These are phyloP conservation scores for Yamadazyma sp. DNA, from an alignment of 1,139 yeast species.

Conservation along the genomic window DNA sequence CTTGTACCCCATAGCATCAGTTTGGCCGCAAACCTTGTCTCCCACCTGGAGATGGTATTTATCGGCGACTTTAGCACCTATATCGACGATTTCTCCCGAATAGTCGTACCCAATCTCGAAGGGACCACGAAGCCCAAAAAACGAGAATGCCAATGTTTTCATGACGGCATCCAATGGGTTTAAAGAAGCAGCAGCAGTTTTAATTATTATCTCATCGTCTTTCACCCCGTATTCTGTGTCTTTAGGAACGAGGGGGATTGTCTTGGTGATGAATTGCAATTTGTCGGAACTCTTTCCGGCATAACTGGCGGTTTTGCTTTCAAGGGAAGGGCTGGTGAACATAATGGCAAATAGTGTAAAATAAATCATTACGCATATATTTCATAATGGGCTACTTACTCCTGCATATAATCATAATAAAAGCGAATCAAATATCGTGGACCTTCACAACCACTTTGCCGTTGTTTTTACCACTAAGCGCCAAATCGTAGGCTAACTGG, in stretches of 20 bases:
- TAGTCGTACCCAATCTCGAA: constrained; percentile 79
- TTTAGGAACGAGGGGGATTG: constrained; percentile 2
- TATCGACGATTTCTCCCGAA: constrained; percentile 59
- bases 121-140: constrained; percentile 28
- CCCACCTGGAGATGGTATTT: constrained; percentile 47
- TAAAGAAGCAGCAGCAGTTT: constrained; percentile 57
- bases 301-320: constrained; percentile 3
- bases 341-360: too few species aligned
- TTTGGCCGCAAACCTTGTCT: constrained; percentile 64
- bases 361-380: too few species aligned
- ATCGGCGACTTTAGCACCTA: constrained; percentile 45
- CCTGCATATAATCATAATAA: too few species aligned
- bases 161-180: constrained; percentile 69
- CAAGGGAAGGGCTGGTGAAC: background rate
- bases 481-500: constrained; percentile 47
- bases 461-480: constrained; percentile 47
- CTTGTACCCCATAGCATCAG: constrained; percentile 46
- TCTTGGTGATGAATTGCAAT: constrained; percentile 1
- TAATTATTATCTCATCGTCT: constrained; percentile 48
- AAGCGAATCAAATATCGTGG: background rate
- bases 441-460: constrained; percentile 59
- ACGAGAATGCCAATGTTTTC: constrained; percentile 33
- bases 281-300: constrained; percentile 1
- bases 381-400: too few species aligned
- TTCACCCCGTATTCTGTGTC: constrained; percentile 35